Percentiles rank a stretch among this genome's conserved stretches.
Conservation (phyloP, 1,284 basidiomycete genomes). For the Ustilago hordei region DNA sequence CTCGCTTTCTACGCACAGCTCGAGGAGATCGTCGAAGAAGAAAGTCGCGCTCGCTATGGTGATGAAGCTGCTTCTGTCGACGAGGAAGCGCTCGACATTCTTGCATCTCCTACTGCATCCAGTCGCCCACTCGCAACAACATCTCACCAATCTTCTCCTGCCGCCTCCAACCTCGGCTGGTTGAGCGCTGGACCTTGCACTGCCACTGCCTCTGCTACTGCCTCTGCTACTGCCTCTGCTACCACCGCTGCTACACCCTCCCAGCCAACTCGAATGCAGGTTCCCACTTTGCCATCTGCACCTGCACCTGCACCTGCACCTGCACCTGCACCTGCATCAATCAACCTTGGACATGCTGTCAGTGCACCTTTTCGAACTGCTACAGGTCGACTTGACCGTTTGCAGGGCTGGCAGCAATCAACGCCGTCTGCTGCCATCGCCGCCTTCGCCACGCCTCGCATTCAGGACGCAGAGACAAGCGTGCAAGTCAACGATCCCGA, state of each 20-base stretch:
- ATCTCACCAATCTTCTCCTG: slow-evolving; percentile 11
- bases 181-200: slow-evolving; percentile 40
- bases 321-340: slow-evolving; percentile 5
- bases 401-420: slow-evolving; percentile 44
- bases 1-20: slow-evolving; percentile 57
- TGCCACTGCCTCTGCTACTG: background rate
- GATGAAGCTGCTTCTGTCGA: slow-evolving; percentile 25
- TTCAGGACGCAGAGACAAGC: background rate
- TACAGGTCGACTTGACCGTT: slow-evolving; percentile 39
- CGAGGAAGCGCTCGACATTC: slow-evolving; percentile 5
- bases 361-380: slow-evolving; percentile 31
- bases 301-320: background rate
- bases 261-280: background rate
- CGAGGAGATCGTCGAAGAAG: slow-evolving; percentile 60
- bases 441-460: slow-evolving; percentile 21
- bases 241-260: slow-evolving; percentile 4
- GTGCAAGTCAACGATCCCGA: slow-evolving; percentile 14
- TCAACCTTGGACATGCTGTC: slow-evolving; percentile 18
- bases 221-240: background rate
- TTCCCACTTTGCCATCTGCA: slow-evolving; percentile 9
- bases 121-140: slow-evolving; percentile 7
- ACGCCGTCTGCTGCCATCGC: slow-evolving; percentile 11
- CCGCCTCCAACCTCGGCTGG: slow-evolving; percentile 44
- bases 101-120: slow-evolving; percentile 5
- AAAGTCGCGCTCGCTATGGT: slow-evolving; percentile 49